Percentiles rank a stretch among this genome's conserved stretches.
These are phyloP conservation scores for Hypoxylon intermedium DNA, from an alignment of 495 filamentous ascomycete genomes.

Conservation along the genomic window DNA sequence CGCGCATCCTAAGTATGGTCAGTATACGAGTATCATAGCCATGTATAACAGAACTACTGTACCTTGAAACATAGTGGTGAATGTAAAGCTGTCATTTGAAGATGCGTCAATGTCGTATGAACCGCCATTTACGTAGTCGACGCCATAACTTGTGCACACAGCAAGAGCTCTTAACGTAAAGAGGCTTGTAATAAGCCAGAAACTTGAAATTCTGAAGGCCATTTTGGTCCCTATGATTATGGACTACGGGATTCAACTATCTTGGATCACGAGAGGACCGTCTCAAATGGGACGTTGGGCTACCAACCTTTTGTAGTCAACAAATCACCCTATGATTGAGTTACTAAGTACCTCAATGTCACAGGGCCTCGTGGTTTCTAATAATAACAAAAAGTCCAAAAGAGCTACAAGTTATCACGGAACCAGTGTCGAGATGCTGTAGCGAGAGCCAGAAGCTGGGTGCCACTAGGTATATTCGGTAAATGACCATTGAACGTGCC, in stretches of 20 bases:
- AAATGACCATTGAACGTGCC: conserved; percentile 1
- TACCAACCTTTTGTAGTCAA: conserved; percentile 17
- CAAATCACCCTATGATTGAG: neutral
- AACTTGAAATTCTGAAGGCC: conserved; percentile 11
- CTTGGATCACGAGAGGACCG: neutral
- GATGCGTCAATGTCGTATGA: conserved; percentile 51
- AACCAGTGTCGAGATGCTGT: neutral
- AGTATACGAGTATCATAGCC: neutral
- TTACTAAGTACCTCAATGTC: conserved; percentile 5
- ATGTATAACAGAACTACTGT: neutral
- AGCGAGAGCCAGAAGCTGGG: conserved; percentile 20
- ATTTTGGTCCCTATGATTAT: conserved; percentile 14
- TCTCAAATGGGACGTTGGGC: neutral
- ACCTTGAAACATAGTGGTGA: conserved; percentile 54
- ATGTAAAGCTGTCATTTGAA: conserved; percentile 52
- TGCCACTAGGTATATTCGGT: conserved; percentile 8
- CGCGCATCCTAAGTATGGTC: conserved; percentile 41
- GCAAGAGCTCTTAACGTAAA: conserved; percentile 41
- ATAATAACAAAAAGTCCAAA: conserved; percentile 20
- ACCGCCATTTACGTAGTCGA: conserved; percentile 53
- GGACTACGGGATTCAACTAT: neutral
- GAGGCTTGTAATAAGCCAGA: conserved; percentile 28
- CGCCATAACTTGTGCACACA: conserved; percentile 50
- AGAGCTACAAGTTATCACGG: conserved; percentile 9
- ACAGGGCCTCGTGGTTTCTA: conserved; percentile 28